phyloP scores from a whole-genome alignment of 495 filamentous ascomycete genomes.

The Penicillium longicatenatum region DNA sequence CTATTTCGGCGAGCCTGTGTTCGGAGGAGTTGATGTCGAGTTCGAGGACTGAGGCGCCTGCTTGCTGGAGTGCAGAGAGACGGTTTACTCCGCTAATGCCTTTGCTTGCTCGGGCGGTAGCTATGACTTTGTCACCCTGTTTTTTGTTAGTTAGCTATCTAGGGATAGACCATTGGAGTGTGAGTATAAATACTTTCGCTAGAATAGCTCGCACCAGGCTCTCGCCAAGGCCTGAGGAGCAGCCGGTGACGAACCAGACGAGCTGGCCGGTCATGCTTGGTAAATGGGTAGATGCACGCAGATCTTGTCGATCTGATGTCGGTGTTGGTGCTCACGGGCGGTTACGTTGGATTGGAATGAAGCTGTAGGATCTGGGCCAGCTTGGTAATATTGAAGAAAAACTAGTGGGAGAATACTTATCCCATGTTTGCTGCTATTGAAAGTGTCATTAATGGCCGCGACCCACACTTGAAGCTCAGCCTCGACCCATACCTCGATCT shows the following conservation, averaged over 20 bases:
- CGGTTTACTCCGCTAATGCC: conserved; percentile 33
- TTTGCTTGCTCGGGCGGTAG: conserved; percentile 33
- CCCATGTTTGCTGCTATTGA: background rate
- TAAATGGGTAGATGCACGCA: background rate
- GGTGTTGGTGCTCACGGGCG: background rate
- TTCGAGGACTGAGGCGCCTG: conserved; percentile 32
- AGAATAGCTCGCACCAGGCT: conserved; percentile 42
- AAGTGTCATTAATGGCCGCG: background rate
- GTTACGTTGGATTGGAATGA: background rate
- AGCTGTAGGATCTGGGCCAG: background rate
- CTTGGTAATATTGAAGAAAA: too few relatives aligned
- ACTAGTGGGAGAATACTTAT: background rate
- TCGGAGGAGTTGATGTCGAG: conserved; percentile 40
- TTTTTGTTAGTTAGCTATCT: background rate
- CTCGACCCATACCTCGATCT: background rate
- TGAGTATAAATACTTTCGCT: background rate
- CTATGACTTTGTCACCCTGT: conserved; percentile 56
- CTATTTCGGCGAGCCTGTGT: conserved; percentile 28
- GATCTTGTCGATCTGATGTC: background rate
- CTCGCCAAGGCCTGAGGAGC: conserved; percentile 50
- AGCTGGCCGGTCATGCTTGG: background rate
- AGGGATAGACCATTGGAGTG: background rate
- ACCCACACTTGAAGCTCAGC: background rate
- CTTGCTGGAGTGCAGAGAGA: conserved; percentile 37
- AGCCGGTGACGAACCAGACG: conserved; percentile 55